phyloP scores from a whole-genome alignment of 805 yeast genomes.

The Hagleromyces aurorensis region DNA sequence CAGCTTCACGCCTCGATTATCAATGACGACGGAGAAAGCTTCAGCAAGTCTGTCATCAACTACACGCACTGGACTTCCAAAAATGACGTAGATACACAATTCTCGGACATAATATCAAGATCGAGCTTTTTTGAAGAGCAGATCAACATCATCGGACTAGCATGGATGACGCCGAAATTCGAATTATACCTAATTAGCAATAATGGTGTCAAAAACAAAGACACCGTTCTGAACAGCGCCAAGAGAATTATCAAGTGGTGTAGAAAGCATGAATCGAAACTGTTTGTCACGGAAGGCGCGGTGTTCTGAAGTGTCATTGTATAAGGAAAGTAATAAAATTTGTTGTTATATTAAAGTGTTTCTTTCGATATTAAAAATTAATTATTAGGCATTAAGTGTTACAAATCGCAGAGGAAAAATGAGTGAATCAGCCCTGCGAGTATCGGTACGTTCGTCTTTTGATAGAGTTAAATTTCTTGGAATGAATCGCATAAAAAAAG shows the following conservation, averaged over 20 bases:
- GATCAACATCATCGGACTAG: slow-evolving; percentile 35
- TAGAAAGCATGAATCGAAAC: slow-evolving; percentile 54
- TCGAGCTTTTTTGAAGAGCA: slow-evolving; percentile 14
- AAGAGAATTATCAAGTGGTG: slow-evolving; percentile 70
- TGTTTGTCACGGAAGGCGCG: slow-evolving; percentile 72
- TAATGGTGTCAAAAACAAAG: slow-evolving; percentile 49
- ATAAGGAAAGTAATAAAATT: no score
- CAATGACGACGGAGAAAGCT: slow-evolving; percentile 23
- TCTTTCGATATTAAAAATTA: no score
- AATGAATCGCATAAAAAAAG: no score
- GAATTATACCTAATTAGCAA: slow-evolving; percentile 49
- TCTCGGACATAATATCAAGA: not conserved
- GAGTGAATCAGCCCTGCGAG: no score
- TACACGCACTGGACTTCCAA: slow-evolving; percentile 42
- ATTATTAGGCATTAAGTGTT: no score
- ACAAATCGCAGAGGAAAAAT: no score
- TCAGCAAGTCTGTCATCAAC: slow-evolving; percentile 36
- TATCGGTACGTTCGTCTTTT: no score
- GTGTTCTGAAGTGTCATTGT: slow-evolving; percentile 42
- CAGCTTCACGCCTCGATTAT: slow-evolving; percentile 21
- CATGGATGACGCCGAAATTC: slow-evolving; percentile 51
- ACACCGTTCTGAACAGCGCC: slow-evolving; percentile 52
- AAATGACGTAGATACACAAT: slow-evolving; percentile 8
- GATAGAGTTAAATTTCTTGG: no score
- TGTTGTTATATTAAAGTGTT: no score